Conservation (phyloP, 2,329 filamentous ascomycete species). For the Cladophialophora chaetospira region DNA sequence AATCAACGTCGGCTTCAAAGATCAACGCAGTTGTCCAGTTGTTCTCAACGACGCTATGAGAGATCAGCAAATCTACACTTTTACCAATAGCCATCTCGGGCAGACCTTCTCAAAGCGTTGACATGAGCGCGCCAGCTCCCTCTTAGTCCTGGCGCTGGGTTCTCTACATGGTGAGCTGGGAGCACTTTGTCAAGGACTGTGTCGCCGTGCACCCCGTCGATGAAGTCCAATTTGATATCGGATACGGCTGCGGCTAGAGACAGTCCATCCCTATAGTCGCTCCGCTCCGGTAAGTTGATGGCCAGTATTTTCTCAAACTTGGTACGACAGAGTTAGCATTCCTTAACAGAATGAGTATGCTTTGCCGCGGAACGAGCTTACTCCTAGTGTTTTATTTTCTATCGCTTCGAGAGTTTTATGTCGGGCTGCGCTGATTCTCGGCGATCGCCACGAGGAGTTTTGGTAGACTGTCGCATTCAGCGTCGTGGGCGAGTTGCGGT, state of each 20-base stretch:
- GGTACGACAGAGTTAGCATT: not conserved
- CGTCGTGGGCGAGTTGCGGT: not conserved
- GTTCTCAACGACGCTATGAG: not conserved
- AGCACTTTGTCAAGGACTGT: not conserved
- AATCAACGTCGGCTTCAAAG: slow-evolving; percentile 51
- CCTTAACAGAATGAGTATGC: not conserved
- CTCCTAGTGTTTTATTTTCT: not conserved
- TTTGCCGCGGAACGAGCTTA: not conserved
- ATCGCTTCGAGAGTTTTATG: not conserved
- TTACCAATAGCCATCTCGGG: not conserved
- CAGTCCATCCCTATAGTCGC: not conserved
- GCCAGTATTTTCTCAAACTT: not conserved
- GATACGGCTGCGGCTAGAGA: not conserved
- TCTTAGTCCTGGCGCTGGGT: not conserved
- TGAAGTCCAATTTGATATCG: not conserved
- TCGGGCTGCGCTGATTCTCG: not conserved
- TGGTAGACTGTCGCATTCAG: not conserved
- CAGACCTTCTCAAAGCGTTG: not conserved
- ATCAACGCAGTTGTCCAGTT: slow-evolving; percentile 41
- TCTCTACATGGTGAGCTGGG: not conserved
- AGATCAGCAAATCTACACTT: not conserved
- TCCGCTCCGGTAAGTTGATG: not conserved
- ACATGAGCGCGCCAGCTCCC: not conserved
- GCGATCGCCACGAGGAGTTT: not conserved
- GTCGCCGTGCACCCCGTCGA: not conserved